Evolutionary conservation across 495 filamentous ascomycete genomes (phyloP).

Genomic region (Podospora conica): DNA sequence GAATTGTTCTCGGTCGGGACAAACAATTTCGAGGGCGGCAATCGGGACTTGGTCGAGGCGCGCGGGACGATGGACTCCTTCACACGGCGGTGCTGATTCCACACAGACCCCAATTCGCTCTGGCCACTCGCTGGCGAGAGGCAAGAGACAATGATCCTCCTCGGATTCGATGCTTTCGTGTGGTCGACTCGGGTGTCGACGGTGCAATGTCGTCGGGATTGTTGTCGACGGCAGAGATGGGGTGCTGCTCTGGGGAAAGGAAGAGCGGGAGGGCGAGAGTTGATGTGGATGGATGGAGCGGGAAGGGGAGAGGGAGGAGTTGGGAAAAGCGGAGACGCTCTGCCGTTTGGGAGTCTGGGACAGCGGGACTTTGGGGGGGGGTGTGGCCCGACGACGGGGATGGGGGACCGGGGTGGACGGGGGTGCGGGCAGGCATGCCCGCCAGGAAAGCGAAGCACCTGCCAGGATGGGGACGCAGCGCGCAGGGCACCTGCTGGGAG

Average conservation of each 20-base stretch:
- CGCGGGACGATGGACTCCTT: slow-evolving; percentile 10
- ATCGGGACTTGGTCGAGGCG: slow-evolving; percentile 16
- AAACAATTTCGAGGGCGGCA: slow-evolving; percentile 8
- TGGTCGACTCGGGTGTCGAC: neutral
- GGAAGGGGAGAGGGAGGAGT: slow-evolving; percentile 3
- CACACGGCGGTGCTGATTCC: slow-evolving; percentile 6
- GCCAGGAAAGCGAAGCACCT: slow-evolving; percentile 1
- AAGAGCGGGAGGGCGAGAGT: neutral
- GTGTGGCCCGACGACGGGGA: neutral
- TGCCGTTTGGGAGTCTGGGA: neutral
- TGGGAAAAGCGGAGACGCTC: slow-evolving; percentile 8
- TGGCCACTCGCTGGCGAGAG: neutral
- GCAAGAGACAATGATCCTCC: neutral
- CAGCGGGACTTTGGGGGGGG: neutral
- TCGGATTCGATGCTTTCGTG: neutral
- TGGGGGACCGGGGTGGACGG: slow-evolving; percentile 3
- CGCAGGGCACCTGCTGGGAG: slow-evolving; percentile 10
- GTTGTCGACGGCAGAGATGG: neutral
- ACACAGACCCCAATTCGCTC: slow-evolving; percentile 4
- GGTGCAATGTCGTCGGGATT: neutral
- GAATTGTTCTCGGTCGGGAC: neutral
- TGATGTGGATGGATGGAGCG: slow-evolving; percentile 8
- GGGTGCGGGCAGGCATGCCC: neutral
- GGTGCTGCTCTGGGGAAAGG: neutral
- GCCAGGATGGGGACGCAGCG: neutral